Conservation (phyloP, 768 basidiomycete species). For the Boletus speciosus region DNA sequence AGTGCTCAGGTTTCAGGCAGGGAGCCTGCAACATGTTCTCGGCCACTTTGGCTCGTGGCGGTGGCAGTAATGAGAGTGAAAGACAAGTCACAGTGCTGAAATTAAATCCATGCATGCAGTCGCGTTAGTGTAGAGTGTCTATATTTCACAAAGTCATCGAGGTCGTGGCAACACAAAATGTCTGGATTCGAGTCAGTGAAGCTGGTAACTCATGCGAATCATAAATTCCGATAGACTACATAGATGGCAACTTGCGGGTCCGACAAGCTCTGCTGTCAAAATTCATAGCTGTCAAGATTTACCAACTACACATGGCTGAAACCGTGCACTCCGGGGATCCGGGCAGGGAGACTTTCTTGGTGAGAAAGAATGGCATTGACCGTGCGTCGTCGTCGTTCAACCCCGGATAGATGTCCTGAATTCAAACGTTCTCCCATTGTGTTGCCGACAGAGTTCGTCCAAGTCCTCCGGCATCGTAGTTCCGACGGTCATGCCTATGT, state of each 20-base stretch:
- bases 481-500: slow-evolving; percentile 54
- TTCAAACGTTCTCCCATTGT: slow-evolving; percentile 1
- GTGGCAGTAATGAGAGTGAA: too few species aligned
- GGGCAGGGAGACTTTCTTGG: slow-evolving; percentile 17
- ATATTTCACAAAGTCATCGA: neutral
- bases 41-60: too few species aligned
- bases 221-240: neutral
- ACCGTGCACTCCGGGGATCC: slow-evolving; percentile 6
- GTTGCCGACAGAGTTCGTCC: slow-evolving; percentile 39
- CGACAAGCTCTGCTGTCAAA: slow-evolving; percentile 1
- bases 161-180: neutral
- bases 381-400: slow-evolving; percentile 31
- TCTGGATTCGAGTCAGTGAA: neutral
- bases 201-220: neutral
- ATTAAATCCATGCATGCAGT: neutral
- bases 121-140: neutral
- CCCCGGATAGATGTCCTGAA: slow-evolving; percentile 10
- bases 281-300: neutral
- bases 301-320: slow-evolving; percentile 19
- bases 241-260: slow-evolving; percentile 1
- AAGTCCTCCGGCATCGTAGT: slow-evolving; percentile 49
- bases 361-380: slow-evolving; percentile 34
- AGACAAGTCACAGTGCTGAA: too few species aligned
- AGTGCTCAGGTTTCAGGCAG: too few species aligned
- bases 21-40: too few species aligned